Conservation (phyloP, 1,284 basidiomycete species). For the Cronartium quercuum region DNA sequence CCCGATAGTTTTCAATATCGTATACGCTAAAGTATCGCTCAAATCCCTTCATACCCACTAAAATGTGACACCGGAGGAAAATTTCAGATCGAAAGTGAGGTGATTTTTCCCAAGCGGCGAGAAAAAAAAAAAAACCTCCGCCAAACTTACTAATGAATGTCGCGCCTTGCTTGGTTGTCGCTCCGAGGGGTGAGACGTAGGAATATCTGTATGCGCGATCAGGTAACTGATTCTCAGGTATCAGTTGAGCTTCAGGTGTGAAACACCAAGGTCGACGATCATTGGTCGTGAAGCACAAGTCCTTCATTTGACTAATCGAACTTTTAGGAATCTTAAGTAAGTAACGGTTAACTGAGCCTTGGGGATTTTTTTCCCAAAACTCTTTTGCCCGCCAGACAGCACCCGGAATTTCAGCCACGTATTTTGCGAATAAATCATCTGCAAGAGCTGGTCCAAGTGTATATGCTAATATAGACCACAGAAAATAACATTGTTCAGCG, state of each 20-base stretch:
- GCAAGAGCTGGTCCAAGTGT: neutral
- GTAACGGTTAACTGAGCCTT: neutral
- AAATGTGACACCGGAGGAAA: neutral
- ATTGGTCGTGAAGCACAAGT: neutral
- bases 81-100: neutral
- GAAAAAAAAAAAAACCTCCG: neutral
- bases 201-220: neutral
- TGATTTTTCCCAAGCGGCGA: neutral
- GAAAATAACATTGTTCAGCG: neutral
- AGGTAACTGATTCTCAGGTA: neutral
- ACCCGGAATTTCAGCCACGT: neutral
- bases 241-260: neutral
- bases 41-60: neutral
- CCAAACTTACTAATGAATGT: neutral
- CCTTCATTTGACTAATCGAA: neutral
- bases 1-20: neutral
- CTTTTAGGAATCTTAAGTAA: neutral
- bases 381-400: neutral
- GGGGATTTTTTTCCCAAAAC: neutral
- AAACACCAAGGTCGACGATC: neutral
- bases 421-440: neutral
- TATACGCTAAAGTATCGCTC: neutral
- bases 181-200: neutral
- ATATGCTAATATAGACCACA: neutral
- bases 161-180: neutral